Evolutionary conservation across 768 basidiomycete genomes (phyloP).

Genomic region (Pisolithus sp.): DNA sequence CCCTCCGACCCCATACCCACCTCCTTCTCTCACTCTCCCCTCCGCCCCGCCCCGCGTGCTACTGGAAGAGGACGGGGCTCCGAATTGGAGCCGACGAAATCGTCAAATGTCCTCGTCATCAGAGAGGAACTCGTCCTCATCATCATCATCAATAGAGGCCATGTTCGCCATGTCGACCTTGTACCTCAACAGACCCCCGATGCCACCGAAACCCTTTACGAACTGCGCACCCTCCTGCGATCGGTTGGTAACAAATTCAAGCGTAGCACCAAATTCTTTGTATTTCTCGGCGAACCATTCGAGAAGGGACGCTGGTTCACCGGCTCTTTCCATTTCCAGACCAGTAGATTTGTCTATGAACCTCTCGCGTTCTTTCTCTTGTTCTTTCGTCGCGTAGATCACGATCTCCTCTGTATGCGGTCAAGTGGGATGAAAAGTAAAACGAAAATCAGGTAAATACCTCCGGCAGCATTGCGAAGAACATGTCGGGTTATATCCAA

Average conservation of each 20-base stretch:
- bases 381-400: slow-evolving; percentile 71
- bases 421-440: not conserved
- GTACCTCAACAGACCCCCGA: slow-evolving; percentile 92
- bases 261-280: slow-evolving; percentile 92
- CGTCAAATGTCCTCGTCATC: slow-evolving; percentile 76
- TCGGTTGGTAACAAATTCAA: slow-evolving; percentile 94
- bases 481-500: slow-evolving; percentile 84
- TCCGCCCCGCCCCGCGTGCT: slow-evolving; percentile 60
- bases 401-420: slow-evolving; percentile 66
- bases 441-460: slow-evolving; percentile 29
- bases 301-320: slow-evolving; percentile 79
- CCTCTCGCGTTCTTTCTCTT: slow-evolving; percentile 90
- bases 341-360: slow-evolving; percentile 94
- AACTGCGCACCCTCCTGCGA: slow-evolving; percentile 98
- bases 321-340: slow-evolving; percentile 86
- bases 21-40: slow-evolving; percentile 16
- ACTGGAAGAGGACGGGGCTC: slow-evolving; percentile 64
- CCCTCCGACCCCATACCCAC: slow-evolving; percentile 1
- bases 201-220: slow-evolving; percentile 97
- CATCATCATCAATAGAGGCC: slow-evolving; percentile 68
- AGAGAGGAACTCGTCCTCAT: slow-evolving; percentile 80
- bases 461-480: slow-evolving; percentile 88
- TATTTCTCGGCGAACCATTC: slow-evolving; percentile 99
- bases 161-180: slow-evolving; percentile 94
- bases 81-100: slow-evolving; percentile 69